These are phyloP conservation scores for Taphrina deformans DNA, from an alignment of 1,139 yeast genomes.

Conservation along the genomic window DNA sequence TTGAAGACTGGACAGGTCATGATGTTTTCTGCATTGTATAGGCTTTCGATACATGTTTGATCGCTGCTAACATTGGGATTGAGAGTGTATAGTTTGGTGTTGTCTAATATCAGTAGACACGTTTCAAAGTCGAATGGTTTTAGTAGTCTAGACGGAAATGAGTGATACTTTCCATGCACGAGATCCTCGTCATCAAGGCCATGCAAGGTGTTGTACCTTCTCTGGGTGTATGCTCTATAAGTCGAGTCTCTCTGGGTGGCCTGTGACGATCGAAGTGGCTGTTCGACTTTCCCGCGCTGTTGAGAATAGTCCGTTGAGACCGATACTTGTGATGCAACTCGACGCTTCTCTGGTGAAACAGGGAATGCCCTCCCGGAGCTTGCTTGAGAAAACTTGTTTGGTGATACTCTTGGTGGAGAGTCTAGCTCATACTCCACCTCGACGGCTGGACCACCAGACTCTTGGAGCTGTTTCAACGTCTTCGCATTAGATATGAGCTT, in stretches of 20 bases:
- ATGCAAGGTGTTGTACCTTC: background rate
- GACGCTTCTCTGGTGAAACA: background rate
- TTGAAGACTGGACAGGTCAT: background rate
- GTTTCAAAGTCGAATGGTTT: background rate
- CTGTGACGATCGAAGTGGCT: background rate
- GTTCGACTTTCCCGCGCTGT: background rate
- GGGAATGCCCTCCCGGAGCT: background rate
- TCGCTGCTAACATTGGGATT: background rate
- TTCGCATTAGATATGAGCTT: constrained; percentile 21
- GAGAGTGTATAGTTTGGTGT: background rate
- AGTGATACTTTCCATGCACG: constrained; percentile 12
- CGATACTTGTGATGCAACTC: background rate
- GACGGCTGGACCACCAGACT: background rate
- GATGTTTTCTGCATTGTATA: background rate
- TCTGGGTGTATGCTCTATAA: background rate
- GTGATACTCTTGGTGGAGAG: background rate
- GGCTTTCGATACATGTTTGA: background rate
- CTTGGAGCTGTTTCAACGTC: constrained; percentile 10
- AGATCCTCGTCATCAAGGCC: constrained; percentile 1
- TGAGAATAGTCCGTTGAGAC: background rate
- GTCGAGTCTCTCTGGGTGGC: background rate
- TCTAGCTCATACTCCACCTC: constrained; percentile 9
- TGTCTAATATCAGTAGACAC: background rate
- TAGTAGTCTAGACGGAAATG: constrained; percentile 3
- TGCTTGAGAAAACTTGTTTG: background rate